Conservation (phyloP, 2,329 filamentous ascomycete species). For the Colletotrichum sublineola region DNA sequence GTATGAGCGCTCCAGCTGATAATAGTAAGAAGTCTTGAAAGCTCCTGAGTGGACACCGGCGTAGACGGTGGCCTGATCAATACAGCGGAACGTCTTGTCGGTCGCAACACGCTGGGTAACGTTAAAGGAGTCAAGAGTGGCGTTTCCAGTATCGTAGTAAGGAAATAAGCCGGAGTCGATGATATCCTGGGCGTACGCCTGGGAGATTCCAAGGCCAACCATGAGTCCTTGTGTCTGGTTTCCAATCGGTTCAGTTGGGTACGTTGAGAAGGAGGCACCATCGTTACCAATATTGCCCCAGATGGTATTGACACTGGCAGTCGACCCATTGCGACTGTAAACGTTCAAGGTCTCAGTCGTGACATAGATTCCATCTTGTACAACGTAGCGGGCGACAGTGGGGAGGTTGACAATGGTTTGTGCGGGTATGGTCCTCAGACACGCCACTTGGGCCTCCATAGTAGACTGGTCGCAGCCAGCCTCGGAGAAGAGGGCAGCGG, state of each 20-base stretch:
- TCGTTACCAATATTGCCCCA: neutral
- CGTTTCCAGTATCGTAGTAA: conserved; percentile 49
- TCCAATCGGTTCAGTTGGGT: neutral
- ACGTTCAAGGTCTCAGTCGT: neutral
- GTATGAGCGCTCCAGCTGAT: neutral
- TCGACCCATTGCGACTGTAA: neutral
- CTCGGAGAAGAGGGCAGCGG: neutral
- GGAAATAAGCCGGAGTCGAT: neutral
- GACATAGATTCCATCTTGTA: neutral
- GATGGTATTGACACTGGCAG: neutral
- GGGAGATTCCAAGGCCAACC: neutral
- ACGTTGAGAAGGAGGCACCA: neutral
- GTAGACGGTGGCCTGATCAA: conserved; percentile 68
- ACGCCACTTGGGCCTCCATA: neutral
- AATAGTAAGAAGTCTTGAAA: conserved; percentile 8
- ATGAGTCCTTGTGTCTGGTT: neutral
- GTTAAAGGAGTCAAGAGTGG: conserved; percentile 59
- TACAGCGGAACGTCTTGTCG: conserved; percentile 67
- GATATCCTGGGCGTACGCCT: neutral
- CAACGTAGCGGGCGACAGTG: neutral
- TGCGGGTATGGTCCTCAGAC: neutral
- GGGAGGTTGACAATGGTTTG: neutral
- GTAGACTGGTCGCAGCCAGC: neutral
- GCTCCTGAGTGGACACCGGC: conserved; percentile 49
- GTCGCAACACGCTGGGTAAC: conserved; percentile 65